Evolutionary conservation across 345 rosid species (phyloP), one percentile per base, ranked within the genome.

Genomic region (Luvunga scandens): DNA sequence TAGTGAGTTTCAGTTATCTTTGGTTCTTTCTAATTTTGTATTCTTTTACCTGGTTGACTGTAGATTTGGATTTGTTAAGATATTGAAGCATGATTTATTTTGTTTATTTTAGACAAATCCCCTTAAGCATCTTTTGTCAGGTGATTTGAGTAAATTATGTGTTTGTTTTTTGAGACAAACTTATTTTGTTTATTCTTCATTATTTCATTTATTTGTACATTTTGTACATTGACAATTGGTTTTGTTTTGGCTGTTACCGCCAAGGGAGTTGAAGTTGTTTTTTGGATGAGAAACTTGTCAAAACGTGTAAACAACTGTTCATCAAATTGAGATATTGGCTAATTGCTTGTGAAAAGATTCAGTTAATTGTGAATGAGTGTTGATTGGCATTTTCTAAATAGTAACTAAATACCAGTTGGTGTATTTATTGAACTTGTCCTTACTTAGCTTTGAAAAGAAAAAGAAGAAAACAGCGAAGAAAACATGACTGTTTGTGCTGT

Each of bases 1-100:
- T 84, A 91, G 99, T 96, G 85, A 85, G 97, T 84, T 79, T 79
- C 62, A 67, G 19, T 75, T 77, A 24, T 81, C 18, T 81, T 48
- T 31, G 7, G 59, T 77, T 69, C 64, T 83, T 71, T 53, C 67
- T 69, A 69, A 6, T 60, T 45, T 60, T n/a, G 39, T 73, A 4
- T 28, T 19, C 21, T 33, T 38, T 50, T 64, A 45, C 53, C 59
- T 27, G 7, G 33, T 13, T 75, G 73, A 33, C 25, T 81, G 36
- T 16, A 28, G n/a, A 62, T 73, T 34, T 67, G 21, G 64, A 12
- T n/a, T 56, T 28, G 38, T 68, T 21, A 36, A 55, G 36, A 39
- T 63, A 24, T 65, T 59, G 36, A 50, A 62, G 31, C 59, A 69
- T 63, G 16, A 48, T 48, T 28, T 9, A 48, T 45, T 80, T 48